Base-by-base conservation (phyloP, 129 eudicot species). In the Saposhnikovia divaricata region DNA sequence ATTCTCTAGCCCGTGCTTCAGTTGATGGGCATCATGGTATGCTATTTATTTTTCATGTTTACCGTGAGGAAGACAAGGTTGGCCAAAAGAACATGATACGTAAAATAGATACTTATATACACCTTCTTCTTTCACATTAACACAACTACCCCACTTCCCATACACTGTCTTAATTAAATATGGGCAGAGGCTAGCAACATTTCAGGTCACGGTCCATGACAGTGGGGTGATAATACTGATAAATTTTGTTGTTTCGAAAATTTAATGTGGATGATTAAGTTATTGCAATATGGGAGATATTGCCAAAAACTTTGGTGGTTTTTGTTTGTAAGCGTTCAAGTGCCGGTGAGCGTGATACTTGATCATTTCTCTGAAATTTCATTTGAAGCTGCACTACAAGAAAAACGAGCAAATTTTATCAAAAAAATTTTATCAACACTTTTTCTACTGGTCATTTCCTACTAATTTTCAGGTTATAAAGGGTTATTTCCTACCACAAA, bases 31-130 rank as follows among this genome's bases (percentile, higher is more conserved):
- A 75, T 43, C 78, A 43, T 75, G 75, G 51, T 65, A 68, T 78
- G 66, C 39, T 44, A 55, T 76, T 75, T 40, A 63, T 31, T 63
- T 55, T 37, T 83, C 59, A 51, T 78, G 78, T 53, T 73, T 47
- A 40, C 38, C 70, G 10, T 50, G 69, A 37, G 40, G 46, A 74
- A 37, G 77, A 83, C 87, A 86, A 51, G 81, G 78, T 57, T 77
- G 84, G 79, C 82, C 88, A 42, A 40, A 65, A 81, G 59, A 34
- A 34, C 83, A 46, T 78, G 90, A 27, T 87, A 85, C 87, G 82
- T 87, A 72, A 9, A 40, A 72, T 40, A 39, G 15, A 28, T 71
- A 71, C 5, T 8, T 39, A 71, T 39, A 37, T 31, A 28, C 11
- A 21, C 46, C 21, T 23, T 38, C 57, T 59, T 66, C 37, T 34